Base-by-base conservation (phyloP, 345 rosid species). In the Moricandia arvensis region DNA sequence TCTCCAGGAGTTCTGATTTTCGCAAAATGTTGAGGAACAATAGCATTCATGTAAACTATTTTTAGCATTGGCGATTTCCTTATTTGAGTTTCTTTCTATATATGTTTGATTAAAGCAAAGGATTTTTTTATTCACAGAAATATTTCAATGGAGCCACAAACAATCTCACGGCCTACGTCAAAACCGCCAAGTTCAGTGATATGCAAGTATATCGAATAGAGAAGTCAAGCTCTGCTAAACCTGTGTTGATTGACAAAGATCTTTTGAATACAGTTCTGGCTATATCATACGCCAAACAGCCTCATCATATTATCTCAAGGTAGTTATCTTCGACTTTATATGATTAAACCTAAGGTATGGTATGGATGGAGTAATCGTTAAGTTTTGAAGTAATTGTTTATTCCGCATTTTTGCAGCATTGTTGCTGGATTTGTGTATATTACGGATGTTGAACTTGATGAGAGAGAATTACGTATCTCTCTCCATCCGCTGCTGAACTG, bases 381-480 rank as follows among this genome's bases (percentile, higher is more conserved):
- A 57, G 3, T 8, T 45, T 41, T 67, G 60, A 0, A 10, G 17
- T 18, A 6, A 59, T 8, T 47, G 10, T 49, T n/a, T 18, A 3
- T 73, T 73, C 55, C 15, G 7, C 8, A 43, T 47, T 59, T 59
- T 75, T 49, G 53, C 62, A 75, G 73, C 54, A 60, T 75, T 68
- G 68, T 75, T 68, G 79, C 68, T 75, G 79, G 68, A 49, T 68
- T 60, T 68, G 55, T 75, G 54, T 75, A 53, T 11, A 27, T 68
- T 37, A 75, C 3, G 60, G 4, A 59, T 30, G 61, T 75, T 45
- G 38, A 67, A 33, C 2, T 33, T 21, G 54, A 8, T 30, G 68
- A 33, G 68, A 59, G 53, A 59, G 1, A 15, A 59, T 75, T 15
- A 75, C 62, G 27, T 59, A 75, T 75, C 8, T 47, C n/a, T 67